phyloP scores from a whole-genome alignment of 2,329 filamentous ascomycete species.

The Sporothrix sp. region DNA sequence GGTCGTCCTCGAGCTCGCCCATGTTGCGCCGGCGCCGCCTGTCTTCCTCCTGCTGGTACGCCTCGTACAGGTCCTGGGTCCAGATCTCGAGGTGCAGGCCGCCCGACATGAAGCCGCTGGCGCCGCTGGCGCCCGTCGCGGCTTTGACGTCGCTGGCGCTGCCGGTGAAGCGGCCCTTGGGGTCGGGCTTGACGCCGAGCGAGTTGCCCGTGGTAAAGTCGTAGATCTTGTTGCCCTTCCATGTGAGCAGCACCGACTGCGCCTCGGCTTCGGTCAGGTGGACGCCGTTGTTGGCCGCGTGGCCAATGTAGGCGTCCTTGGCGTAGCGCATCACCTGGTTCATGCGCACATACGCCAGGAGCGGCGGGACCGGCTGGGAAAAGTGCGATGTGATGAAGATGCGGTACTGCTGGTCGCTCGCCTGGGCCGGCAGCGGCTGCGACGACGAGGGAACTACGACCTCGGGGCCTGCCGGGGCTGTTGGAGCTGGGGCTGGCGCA shows the following conservation, averaged over 20 bases:
- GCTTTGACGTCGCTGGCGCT: slow-evolving; percentile 30
- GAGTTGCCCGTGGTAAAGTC: slow-evolving; percentile 63
- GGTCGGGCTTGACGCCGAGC: slow-evolving; percentile 47
- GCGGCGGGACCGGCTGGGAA: slow-evolving; percentile 8
- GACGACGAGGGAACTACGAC: background rate
- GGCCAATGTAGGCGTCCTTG: slow-evolving; percentile 57
- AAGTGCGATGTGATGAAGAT: slow-evolving; percentile 61
- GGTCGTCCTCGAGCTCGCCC: slow-evolving; percentile 26
- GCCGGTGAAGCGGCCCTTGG: slow-evolving; percentile 37
- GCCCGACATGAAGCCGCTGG: slow-evolving; percentile 37
- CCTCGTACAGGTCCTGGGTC: slow-evolving; percentile 52
- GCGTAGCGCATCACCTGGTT: slow-evolving; percentile 59
- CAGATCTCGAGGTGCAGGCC: slow-evolving; percentile 68
- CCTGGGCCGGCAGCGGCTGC: background rate
- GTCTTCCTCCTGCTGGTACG: slow-evolving; percentile 40
- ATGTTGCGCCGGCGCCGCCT: slow-evolving; percentile 34
- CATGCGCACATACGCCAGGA: slow-evolving; percentile 57
- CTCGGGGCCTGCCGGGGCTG: no score
- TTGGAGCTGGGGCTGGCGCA: background rate
- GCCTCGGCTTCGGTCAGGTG: slow-evolving; percentile 31
- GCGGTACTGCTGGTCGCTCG: slow-evolving; percentile 22
- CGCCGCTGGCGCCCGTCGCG: slow-evolving; percentile 15
- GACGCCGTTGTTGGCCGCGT: slow-evolving; percentile 42
- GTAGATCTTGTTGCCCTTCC: slow-evolving; percentile 63
- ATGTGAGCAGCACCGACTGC: slow-evolving; percentile 68